Conservation (phyloP, 768 basidiomycete species). For the Heimioporus sp. region DNA sequence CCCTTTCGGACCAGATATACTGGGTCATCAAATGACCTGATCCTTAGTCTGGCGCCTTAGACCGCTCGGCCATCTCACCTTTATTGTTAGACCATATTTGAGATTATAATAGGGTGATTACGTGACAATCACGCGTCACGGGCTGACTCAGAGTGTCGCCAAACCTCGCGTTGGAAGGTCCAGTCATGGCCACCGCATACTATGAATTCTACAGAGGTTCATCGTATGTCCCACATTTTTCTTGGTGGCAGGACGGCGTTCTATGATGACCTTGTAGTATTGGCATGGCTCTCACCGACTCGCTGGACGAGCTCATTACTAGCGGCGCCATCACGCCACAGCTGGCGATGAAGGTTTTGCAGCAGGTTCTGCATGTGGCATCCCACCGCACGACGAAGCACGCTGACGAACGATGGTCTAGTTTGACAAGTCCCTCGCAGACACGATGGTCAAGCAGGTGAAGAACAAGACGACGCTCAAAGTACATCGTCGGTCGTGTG, state of each 20-base stretch:
- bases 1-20: constrained; percentile 38
- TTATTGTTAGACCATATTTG: no score
- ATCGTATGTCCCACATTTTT: constrained; percentile 55
- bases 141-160: no score
- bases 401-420: constrained; percentile 33
- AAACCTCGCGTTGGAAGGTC: constrained; percentile 6
- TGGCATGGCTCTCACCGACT: constrained; percentile 96
- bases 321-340: constrained; percentile 96
- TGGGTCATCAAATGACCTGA: constrained; percentile 29
- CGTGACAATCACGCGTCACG: constrained; percentile 4
- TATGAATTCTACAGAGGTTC: constrained; percentile 93
- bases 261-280: constrained; percentile 52
- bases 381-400: background rate
- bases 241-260: background rate
- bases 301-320: constrained; percentile 97
- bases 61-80: constrained; percentile 57
- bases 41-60: constrained; percentile 63
- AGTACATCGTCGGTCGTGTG: constrained; percentile 40
- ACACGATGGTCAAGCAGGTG: constrained; percentile 89
- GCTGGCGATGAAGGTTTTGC: constrained; percentile 97
- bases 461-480: constrained; percentile 95
- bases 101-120: no score
- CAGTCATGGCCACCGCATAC: constrained; percentile 74
- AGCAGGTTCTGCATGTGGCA: constrained; percentile 65
- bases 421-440: constrained; percentile 97